Evolutionary conservation across 768 basidiomycete genomes (phyloP).

Genomic region (Lactarius trivialis): DNA sequence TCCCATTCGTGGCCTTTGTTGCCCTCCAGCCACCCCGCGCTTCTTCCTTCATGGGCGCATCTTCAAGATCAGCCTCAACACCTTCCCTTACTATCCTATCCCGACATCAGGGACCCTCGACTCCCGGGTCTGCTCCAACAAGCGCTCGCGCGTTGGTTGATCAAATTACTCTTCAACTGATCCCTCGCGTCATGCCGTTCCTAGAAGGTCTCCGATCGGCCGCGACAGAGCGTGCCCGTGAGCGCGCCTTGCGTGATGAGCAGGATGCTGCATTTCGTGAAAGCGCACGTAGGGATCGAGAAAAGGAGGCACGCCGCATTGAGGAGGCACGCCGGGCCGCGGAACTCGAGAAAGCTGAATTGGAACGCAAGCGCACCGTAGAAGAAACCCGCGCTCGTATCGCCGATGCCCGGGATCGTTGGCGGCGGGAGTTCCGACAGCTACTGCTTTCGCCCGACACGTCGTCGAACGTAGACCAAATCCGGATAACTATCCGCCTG

Average conservation of each 20-base stretch:
- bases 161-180: constrained; percentile 62
- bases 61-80: constrained; percentile 23
- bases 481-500: constrained; percentile 49
- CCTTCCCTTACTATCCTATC: constrained; percentile 75
- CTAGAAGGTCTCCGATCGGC: constrained; percentile 54
- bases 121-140: constrained; percentile 48
- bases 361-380: constrained; percentile 25
- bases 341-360: constrained; percentile 24
- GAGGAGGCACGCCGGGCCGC: constrained; percentile 26
- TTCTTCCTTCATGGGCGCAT: constrained; percentile 31
- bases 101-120: constrained; percentile 66
- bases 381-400: constrained; percentile 29
- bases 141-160: constrained; percentile 54
- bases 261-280: constrained; percentile 77
- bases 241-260: constrained; percentile 60
- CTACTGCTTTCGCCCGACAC: constrained; percentile 38
- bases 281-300: constrained; percentile 55
- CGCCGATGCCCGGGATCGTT: constrained; percentile 28
- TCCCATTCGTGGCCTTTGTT: constrained; percentile 88
- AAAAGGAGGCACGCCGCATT: constrained; percentile 31
- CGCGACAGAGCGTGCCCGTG: constrained; percentile 42
- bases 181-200: constrained; percentile 78
- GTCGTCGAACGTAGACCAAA: constrained; percentile 32
- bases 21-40: constrained; percentile 72
- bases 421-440: constrained; percentile 55